Evolutionary conservation across 1,284 basidiomycete species (phyloP), one percentile per base, ranked within the genome.

Genomic region (Boletellus deceptivus): DNA sequence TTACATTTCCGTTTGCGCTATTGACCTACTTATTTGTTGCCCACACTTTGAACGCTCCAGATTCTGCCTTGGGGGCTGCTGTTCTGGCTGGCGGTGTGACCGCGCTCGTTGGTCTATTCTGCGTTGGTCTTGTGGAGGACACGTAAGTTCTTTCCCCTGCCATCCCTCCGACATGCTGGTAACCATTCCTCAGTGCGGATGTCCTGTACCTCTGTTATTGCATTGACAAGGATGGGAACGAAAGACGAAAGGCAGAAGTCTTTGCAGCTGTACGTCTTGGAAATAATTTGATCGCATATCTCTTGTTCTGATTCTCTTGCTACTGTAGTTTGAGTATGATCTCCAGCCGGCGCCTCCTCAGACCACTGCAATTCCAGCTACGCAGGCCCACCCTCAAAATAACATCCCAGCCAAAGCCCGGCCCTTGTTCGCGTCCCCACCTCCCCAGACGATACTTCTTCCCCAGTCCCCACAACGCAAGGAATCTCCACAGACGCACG

Each of bases 181-280:
- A 31, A 62, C 35, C 34, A 34, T 43, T 18, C 16, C 42, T 20
- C 55, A 80, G 75, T 31, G 86, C 89, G 51, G 92, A 95, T 63
- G 86, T 91, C 3, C 64, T 95, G 46, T 95, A 92, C 64, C 77
- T 95, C 37, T 95, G 93, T 63, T 92, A 92, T 64, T 90, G 91
- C 59, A 90, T 95, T 48, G 92, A 94, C 64, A 83, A 86, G 57
- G 89, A 89, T 45, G 72, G 77, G 1, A 88, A 87, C 0, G 77
- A 79, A 38, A 71, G 73, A 42, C 81, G 82, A 53, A 77, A 79
- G 46, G 77, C 82, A 44, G 83, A 89, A 61, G 88, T 90, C 11
- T 86, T 85, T 55, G 72, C 78, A 43, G 83, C 85, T 36, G 84
- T 92, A 64, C 68, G 87, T 31, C 10, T 31, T 43, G 27, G 2